phyloP scores from a whole-genome alignment of 805 yeast species.

The Peterozyma xylosa region DNA sequence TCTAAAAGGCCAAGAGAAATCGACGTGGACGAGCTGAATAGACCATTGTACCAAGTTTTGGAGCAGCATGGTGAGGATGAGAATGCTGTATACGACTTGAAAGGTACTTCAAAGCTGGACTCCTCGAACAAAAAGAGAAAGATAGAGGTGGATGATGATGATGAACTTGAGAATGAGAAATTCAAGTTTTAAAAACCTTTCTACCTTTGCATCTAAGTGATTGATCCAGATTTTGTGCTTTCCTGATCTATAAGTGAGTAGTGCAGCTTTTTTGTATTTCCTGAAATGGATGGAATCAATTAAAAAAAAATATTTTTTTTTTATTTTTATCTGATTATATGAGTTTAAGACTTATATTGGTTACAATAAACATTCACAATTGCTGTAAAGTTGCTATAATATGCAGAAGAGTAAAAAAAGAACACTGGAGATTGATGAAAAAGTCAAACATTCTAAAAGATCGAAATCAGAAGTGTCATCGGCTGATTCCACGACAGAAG shows the following conservation, averaged over 20 bases:
- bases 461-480: constrained; percentile 8
- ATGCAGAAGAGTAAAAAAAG: no score
- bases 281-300: no score
- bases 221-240: no score
- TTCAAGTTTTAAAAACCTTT: neutral
- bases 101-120: neutral
- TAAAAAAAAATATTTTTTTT: no score
- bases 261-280: no score
- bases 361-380: no score
- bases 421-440: no score
- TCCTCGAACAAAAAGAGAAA: neutral
- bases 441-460: neutral
- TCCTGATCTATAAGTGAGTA: no score
- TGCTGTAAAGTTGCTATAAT: no score
- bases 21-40: constrained; percentile 12
- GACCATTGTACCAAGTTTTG: constrained; percentile 24
- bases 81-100: neutral
- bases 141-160: neutral
- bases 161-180: neutral
- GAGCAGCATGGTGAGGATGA: constrained; percentile 12
- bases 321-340: no score
- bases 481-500: neutral
- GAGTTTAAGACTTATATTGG: no score
- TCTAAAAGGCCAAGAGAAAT: constrained; percentile 7
- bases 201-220: no score